phyloP scores from a whole-genome alignment of 495 filamentous ascomycete species.

The Hypoxylon trugodes region DNA sequence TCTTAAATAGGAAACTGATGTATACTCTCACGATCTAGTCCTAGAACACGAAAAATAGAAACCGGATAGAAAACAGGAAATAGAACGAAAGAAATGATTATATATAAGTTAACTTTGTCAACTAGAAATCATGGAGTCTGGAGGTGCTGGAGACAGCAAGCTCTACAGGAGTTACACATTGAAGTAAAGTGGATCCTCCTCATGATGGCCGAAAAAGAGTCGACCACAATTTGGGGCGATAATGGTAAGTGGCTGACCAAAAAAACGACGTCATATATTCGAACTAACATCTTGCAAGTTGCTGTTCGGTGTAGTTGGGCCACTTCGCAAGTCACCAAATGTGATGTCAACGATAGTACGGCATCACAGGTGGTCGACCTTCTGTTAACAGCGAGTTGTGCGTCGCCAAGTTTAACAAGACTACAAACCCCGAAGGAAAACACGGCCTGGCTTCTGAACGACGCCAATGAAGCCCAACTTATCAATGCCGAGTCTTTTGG shows the following conservation, averaged over 20 bases:
- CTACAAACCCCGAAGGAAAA: background rate
- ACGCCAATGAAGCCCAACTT: background rate
- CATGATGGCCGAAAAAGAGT: constrained; percentile 19
- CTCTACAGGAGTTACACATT: background rate
- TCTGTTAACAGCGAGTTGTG: background rate
- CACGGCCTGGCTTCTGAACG: background rate
- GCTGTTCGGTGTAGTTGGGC: constrained; percentile 28
- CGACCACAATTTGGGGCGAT: constrained; percentile 3
- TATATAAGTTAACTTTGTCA: constrained; percentile 17
- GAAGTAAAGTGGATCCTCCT: background rate
- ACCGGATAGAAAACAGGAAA: background rate
- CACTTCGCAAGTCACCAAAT: constrained; percentile 9
- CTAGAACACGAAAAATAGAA: constrained; percentile 14
- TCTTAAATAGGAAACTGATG: constrained; percentile 16
- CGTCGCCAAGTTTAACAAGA: background rate
- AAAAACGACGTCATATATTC: background rate
- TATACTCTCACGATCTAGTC: constrained; percentile 29
- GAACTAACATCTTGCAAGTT: constrained; percentile 15
- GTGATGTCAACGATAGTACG: background rate
- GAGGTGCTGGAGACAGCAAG: background rate
- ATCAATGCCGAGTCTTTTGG: constrained; percentile 17
- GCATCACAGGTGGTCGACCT: constrained; percentile 14
- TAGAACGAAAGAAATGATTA: background rate
- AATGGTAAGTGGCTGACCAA: constrained; percentile 3
- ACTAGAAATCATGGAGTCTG: constrained; percentile 4